Evolutionary conservation across 176 grass and related monocot genomes (phyloP).

Genomic region (Oryza officinalis): DNA sequence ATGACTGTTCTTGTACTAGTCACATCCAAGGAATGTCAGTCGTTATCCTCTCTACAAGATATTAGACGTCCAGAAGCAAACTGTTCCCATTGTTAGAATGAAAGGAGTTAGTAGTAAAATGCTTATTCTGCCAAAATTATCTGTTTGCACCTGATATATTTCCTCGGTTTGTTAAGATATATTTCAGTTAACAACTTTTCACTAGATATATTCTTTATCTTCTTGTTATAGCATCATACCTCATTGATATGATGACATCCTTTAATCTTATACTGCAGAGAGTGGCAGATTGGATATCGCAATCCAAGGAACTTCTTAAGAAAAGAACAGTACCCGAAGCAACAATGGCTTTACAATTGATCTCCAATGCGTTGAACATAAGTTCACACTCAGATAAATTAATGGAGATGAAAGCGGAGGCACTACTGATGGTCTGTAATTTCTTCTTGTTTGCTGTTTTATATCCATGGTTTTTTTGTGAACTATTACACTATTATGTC

Average conservation of each 20-base stretch:
- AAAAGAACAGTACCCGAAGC: slow-evolving; percentile 78
- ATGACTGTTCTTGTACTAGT: background rate
- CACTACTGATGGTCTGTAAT: slow-evolving; percentile 74
- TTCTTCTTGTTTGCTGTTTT: slow-evolving; percentile 13
- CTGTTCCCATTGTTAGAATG: background rate
- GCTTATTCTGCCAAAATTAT: slow-evolving; percentile 11
- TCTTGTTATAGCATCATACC: slow-evolving; percentile 23
- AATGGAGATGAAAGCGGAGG: slow-evolving; percentile 87
- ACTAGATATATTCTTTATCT: slow-evolving; percentile 18
- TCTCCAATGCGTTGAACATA: slow-evolving; percentile 78
- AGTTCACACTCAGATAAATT: slow-evolving; percentile 75
- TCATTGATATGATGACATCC: background rate
- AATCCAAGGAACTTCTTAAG: slow-evolving; percentile 65
- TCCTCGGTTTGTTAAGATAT: slow-evolving; percentile 16
- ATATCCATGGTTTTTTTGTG: slow-evolving; percentile 22
- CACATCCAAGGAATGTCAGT: slow-evolving; percentile 1
- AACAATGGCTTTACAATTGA: slow-evolving; percentile 63
- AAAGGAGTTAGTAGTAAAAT: background rate
- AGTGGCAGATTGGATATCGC: slow-evolving; percentile 63
- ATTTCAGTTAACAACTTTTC: background rate
- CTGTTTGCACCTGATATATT: slow-evolving; percentile 30
- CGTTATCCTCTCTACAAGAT: background rate
- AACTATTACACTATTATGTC: background rate
- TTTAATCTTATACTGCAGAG: slow-evolving; percentile 46
- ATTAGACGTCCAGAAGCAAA: background rate